These are phyloP conservation scores for Monosiga brevicollis DNA, from an alignment of 78 protist genomes.

Conservation along the genomic window DNA sequence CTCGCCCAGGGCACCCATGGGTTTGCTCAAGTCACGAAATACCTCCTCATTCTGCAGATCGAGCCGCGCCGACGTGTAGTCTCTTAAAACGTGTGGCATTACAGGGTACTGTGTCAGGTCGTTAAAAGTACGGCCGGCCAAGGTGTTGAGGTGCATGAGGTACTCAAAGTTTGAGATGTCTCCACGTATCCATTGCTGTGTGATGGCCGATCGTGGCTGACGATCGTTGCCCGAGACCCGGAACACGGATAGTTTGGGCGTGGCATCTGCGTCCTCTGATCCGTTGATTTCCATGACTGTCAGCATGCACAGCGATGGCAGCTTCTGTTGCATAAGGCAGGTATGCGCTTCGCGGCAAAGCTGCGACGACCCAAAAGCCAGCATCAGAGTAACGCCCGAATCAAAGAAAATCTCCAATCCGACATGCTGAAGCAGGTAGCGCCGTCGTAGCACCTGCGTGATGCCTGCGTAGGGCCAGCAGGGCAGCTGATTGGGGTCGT, in stretches of 20 bases:
- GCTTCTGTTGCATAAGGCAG: conserved; percentile 26
- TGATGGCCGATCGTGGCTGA: background rate
- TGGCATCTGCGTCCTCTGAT: background rate
- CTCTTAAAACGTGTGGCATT: conserved; percentile 65
- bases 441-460: conserved; percentile 53
- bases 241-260: background rate
- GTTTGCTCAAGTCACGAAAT: conserved; percentile 62
- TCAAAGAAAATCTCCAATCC: conserved; percentile 74
- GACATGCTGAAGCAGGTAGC: conserved; percentile 51
- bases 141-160: conserved; percentile 77
- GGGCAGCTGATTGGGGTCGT: background rate
- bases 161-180: conserved; percentile 76
- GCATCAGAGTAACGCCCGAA: conserved; percentile 47
- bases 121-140: conserved; percentile 86
- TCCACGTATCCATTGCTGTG: conserved; percentile 56
- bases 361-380: conserved; percentile 45
- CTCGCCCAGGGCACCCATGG: conserved; percentile 2
- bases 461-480: conserved; percentile 18
- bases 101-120: conserved; percentile 92
- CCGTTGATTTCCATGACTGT: background rate
- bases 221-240: background rate
- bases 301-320: background rate
- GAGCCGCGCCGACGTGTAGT: conserved; percentile 37
- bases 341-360: conserved; percentile 43
- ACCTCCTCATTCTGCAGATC: conserved; percentile 49